These are phyloP conservation scores for Cryptococcus amylolentus DNA, from an alignment of 1,284 basidiomycete species.

Conservation along the genomic window DNA sequence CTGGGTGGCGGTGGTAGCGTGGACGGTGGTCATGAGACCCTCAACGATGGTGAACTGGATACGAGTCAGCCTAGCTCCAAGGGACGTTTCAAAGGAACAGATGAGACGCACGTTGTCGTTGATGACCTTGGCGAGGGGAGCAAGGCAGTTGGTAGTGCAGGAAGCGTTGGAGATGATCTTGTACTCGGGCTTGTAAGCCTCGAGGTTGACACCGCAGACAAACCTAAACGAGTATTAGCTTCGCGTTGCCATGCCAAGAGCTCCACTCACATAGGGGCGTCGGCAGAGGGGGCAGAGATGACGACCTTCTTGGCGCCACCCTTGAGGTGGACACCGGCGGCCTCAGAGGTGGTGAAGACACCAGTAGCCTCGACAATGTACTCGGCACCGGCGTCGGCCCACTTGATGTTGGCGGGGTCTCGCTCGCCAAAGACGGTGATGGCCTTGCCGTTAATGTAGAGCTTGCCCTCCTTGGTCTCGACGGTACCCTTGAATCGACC, in stretches of 20 bases:
- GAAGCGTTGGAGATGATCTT: conserved; percentile 97
- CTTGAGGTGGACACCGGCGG: conserved; percentile 91
- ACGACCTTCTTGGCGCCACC: conserved; percentile 99
- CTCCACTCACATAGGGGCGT: conserved; percentile 78
- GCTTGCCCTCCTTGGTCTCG: conserved; percentile 81
- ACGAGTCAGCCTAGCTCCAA: not conserved
- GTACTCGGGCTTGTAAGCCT: conserved; percentile 86
- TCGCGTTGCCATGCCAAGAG: not conserved
- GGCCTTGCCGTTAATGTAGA: conserved; percentile 75
- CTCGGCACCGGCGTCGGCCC: conserved; percentile 75
- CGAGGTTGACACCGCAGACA: conserved; percentile 94
- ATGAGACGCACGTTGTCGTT: conserved; percentile 64
- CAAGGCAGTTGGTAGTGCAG: conserved; percentile 99
- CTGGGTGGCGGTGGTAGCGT: conserved; percentile 95
- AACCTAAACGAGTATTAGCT: conserved; percentile 49
- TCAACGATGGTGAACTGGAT: conserved; percentile 78
- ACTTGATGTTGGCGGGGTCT: conserved; percentile 83
- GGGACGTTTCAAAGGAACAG: not conserved
- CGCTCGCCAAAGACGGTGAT: conserved; percentile 82
- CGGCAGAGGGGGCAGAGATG: conserved; percentile 97
- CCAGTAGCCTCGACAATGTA: conserved; percentile 99
- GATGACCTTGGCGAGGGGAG: conserved; percentile 97
- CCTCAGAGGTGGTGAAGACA: conserved; percentile 94
- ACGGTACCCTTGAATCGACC: conserved; percentile 89
- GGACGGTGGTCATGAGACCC: conserved; percentile 98